phyloP scores from a whole-genome alignment of 257 asterid genomes.

The Petrea volubilis region DNA sequence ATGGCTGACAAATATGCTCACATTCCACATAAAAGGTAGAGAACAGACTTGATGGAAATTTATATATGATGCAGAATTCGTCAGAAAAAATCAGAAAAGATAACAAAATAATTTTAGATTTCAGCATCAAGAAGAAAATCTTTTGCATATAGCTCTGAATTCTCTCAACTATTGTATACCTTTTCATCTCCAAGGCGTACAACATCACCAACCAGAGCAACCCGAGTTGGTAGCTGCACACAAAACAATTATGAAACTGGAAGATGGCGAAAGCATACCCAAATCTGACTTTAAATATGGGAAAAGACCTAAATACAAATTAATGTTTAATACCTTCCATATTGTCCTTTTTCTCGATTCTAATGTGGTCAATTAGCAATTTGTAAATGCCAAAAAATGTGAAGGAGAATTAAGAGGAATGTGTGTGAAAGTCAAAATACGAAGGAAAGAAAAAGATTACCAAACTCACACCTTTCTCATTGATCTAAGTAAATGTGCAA shows the following conservation, averaged over 20 bases:
- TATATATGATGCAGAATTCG: background rate
- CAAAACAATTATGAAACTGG: slow-evolving; percentile 25
- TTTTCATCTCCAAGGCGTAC: slow-evolving; percentile 66
- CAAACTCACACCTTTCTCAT: slow-evolving; percentile 55
- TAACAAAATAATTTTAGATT: slow-evolving; percentile 8
- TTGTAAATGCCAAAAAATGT: background rate
- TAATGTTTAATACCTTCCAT: background rate
- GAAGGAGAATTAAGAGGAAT: slow-evolving; percentile 4
- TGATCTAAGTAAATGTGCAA: slow-evolving; percentile 58
- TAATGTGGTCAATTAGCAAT: background rate
- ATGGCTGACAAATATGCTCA: background rate
- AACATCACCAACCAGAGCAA: slow-evolving; percentile 84
- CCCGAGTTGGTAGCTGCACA: slow-evolving; percentile 80
- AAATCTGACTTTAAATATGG: background rate
- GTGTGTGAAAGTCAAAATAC: slow-evolving; percentile 4
- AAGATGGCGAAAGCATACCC: slow-evolving; percentile 9
- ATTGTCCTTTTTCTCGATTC: background rate
- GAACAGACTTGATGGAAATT: background rate
- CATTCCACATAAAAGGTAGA: slow-evolving; percentile 2
- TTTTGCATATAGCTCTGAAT: background rate
- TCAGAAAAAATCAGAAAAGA: background rate
- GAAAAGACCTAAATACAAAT: slow-evolving; percentile 6
- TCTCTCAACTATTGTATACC: slow-evolving; percentile 39
- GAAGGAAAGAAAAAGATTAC: background rate
- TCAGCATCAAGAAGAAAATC: slow-evolving; percentile 10